phyloP scores from a whole-genome alignment of 257 asterid genomes.

The Solanum medicagineum region DNA sequence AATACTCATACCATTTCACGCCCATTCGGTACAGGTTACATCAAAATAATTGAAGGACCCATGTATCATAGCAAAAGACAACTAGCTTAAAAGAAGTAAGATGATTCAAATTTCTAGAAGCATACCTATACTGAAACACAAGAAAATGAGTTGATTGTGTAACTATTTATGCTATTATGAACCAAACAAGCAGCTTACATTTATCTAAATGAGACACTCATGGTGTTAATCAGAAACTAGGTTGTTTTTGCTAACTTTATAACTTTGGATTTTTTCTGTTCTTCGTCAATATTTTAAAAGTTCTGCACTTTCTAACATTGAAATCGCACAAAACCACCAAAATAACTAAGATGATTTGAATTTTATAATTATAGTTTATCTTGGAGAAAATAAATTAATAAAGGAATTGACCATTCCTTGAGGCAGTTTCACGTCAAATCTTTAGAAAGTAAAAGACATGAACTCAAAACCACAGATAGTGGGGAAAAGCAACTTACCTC shows the following conservation, averaged over 20 bases:
- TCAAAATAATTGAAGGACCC: not conserved
- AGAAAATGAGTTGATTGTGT: not conserved
- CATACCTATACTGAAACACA: not conserved
- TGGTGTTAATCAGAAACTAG: not conserved
- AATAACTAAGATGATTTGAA: not conserved
- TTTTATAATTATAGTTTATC: not conserved
- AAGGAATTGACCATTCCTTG: not conserved
- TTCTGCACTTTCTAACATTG: not conserved
- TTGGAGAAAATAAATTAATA: not conserved
- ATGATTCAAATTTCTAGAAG: not conserved
- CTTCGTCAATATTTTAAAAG: not conserved
- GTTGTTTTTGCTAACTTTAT: not conserved
- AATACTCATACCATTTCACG: not conserved
- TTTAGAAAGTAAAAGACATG: not conserved
- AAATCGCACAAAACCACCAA: not conserved
- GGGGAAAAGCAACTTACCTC: constrained; percentile 35
- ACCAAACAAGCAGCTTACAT: not conserved
- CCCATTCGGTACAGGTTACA: not conserved
- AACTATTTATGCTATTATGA: not conserved
- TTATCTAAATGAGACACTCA: not conserved
- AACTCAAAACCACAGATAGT: not conserved
- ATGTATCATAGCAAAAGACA: not conserved
- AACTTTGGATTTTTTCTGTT: not conserved
- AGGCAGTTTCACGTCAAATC: not conserved
- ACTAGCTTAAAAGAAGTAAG: not conserved